These are phyloP conservation scores for Phragmites australis DNA, from an alignment of 176 grass and related monocot genomes.

Conservation along the genomic window DNA sequence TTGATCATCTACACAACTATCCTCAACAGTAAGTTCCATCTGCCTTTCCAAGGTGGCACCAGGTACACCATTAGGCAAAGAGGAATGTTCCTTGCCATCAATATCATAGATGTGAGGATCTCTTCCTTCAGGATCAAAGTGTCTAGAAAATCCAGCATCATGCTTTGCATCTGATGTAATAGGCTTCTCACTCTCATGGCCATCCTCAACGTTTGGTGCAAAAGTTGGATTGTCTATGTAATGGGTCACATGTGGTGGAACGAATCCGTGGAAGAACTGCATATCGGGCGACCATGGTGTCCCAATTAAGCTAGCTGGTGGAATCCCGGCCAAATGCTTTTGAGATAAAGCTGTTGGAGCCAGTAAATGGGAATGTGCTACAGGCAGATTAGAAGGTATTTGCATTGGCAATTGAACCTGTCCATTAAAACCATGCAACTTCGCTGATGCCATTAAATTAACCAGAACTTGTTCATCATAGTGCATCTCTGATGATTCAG, in stretches of 20 bases:
- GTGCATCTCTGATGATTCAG: conserved; percentile 60
- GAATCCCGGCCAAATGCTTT: conserved; percentile 60
- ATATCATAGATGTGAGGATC: conserved; percentile 53
- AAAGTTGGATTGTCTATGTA: conserved; percentile 53
- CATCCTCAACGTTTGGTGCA: conserved; percentile 48
- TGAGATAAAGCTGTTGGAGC: conserved; percentile 52
- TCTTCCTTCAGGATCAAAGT: conserved; percentile 43
- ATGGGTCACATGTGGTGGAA: conserved; percentile 55
- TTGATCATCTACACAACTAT: conserved; percentile 42
- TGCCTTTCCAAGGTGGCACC: conserved; percentile 43
- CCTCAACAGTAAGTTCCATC: conserved; percentile 45
- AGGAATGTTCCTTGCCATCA: conserved; percentile 51
- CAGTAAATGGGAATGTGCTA: conserved; percentile 48
- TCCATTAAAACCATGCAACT: conserved; percentile 75
- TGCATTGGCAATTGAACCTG: conserved; percentile 67
- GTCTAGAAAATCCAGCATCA: conserved; percentile 51
- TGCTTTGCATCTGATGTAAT: conserved; percentile 35
- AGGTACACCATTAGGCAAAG: conserved; percentile 42
- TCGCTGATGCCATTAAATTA: conserved; percentile 73
- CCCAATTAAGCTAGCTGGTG: conserved; percentile 58
- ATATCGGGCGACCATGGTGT: conserved; percentile 59
- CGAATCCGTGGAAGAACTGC: conserved; percentile 60
- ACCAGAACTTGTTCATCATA: conserved; percentile 73
- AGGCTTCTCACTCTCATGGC: conserved; percentile 46
- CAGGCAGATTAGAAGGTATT: conserved; percentile 55